Base-by-base conservation (phyloP, 2,329 filamentous ascomycete genomes). In the Acrocalymma vagum region DNA sequence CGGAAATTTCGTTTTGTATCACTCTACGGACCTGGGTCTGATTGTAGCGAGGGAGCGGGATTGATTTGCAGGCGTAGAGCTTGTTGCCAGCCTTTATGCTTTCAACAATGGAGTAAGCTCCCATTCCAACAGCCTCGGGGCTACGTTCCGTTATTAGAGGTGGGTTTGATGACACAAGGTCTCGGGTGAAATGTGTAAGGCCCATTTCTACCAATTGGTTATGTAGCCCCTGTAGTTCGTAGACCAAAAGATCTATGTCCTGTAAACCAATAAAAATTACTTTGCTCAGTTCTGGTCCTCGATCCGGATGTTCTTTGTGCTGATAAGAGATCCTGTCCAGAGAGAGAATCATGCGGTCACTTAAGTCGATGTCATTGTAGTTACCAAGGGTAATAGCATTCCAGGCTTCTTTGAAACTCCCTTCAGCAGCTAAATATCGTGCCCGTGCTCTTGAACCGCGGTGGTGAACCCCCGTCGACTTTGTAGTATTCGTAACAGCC, bases 1-100 rank as follows among this genome's bases (percentile, higher is more conserved):
- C 39, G 10, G 42, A 40, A 10, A 55, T 29, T 34, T 52, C 51
- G 25, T 55, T 49, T 20, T 50, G 41, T 9, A 52, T 52, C 5
- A 37, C 42, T 33, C 50, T 14, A 5, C 45, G 41, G 4, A 49
- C 17, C 3, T 29, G 38, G 4, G 23, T 37, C 16, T 45, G 35
- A 23, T 36, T 47, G 32, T 45, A 48, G 6, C 51, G 41, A 20
- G 44, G 51, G 14, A 55, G 34, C 2, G 32, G 17, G 11, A 52
- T 48, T 6, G 51, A 42, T 38, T 55, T 55, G 4, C 51, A 36
- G 9, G 51, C 51, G 26, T 45, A 52, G 15, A 30, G 15, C 16
- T 35, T 14, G 5, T n/a, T 20, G 16, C 31, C 26, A 20, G 47
- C 34, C n/a, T 45, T 34, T 6, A 55, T 23, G 21, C 38, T 51